Evolutionary conservation across 1,284 basidiomycete species (phyloP), one percentile per base, ranked within the genome.

Genomic region (Ustilago tritici): DNA sequence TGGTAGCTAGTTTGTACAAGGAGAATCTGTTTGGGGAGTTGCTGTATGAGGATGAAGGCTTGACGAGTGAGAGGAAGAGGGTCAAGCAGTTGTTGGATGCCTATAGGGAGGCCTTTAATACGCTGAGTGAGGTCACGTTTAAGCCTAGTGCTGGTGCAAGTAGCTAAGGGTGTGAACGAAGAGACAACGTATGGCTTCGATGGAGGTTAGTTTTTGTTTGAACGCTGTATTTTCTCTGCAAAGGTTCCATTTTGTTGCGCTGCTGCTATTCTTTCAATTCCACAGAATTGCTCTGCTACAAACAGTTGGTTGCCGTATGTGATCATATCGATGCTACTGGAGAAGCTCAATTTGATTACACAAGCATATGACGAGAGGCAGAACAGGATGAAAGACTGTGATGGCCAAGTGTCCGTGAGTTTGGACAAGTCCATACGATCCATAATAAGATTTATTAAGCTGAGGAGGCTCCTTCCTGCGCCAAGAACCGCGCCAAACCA

Each of bases 81-180:
- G 93, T 99, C 52, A 98, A 98, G 90, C 92, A 94, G 14, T 87
- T 99, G 60, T 88, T 99, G 78, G 95, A 98, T 84, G 96, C 96
- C 14, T 99, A 99, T 88, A 95, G 93, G 89, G 95, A 97, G 80
- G 96, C 96, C 40, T 98, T 98, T 89, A 84, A 86, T 53, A 80
- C 78, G n/a, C 49, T 82, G 9, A 75, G 67, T 31, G 79, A 80
- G 70, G 80, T 82, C 17, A 82, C 76, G 28, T 79, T 82, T 46
- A 82, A 80, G 73, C 79, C 80, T 2, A 35, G 43, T 11, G 60
- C 68, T 36, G 55, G 50, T 31, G 58, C 52, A 19, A 40, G 46
- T 34, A 40, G 61, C 35, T 73, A 38, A 57, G n/a, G 4, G 32
- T 43, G 47, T 35, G 4, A 31, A 56, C 40, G 43, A 49, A 56